A percentile compares a stretch with the other conserved stretches of the same genome.
Conservation (phyloP, 805 yeast species). For the Lipomyces yamadae region DNA sequence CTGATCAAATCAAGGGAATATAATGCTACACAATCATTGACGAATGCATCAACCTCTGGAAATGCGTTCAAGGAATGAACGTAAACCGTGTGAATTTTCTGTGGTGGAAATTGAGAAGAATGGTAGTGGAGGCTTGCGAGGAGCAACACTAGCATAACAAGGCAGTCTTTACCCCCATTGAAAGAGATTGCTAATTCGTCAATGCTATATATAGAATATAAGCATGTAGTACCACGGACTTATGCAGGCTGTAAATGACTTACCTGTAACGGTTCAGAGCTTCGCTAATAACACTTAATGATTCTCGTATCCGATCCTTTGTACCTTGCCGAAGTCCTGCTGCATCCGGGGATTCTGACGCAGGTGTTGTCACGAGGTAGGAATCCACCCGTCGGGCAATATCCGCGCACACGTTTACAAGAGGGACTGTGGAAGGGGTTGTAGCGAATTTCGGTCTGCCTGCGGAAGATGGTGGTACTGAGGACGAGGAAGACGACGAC, state of each 20-base stretch:
- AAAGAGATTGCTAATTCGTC: constrained; percentile 77
- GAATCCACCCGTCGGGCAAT: constrained; percentile 29
- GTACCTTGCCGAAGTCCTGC: constrained; percentile 29
- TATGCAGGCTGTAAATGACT: constrained; percentile 5
- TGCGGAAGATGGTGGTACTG: not conserved
- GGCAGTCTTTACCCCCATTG: constrained; percentile 97
- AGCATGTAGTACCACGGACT: not conserved
- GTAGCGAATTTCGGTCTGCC: constrained; percentile 19
- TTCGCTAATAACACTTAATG: constrained; percentile 41
- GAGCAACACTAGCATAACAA: constrained; percentile 79
- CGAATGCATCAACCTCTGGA: constrained; percentile 69
- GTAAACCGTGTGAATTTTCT: constrained; percentile 63
- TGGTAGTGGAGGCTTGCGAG: constrained; percentile 57
- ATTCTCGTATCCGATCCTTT: constrained; percentile 39
- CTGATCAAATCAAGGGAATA: constrained; percentile 60
- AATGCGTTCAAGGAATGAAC: constrained; percentile 78
- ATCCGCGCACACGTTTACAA: constrained; percentile 30
- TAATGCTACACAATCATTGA: constrained; percentile 55
- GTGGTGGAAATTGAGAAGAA: constrained; percentile 33
- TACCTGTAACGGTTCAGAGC: constrained; percentile 41
- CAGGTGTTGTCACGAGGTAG: constrained; percentile 13
- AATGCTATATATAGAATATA: constrained; percentile 13
- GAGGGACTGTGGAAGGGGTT: constrained; percentile 31
- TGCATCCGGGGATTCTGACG: constrained; percentile 14
- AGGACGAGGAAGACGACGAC: constrained; percentile 6